These are phyloP conservation scores for Cytospora chrysosperma DNA, from an alignment of 2,329 filamentous ascomycete genomes.

Conservation along the genomic window DNA sequence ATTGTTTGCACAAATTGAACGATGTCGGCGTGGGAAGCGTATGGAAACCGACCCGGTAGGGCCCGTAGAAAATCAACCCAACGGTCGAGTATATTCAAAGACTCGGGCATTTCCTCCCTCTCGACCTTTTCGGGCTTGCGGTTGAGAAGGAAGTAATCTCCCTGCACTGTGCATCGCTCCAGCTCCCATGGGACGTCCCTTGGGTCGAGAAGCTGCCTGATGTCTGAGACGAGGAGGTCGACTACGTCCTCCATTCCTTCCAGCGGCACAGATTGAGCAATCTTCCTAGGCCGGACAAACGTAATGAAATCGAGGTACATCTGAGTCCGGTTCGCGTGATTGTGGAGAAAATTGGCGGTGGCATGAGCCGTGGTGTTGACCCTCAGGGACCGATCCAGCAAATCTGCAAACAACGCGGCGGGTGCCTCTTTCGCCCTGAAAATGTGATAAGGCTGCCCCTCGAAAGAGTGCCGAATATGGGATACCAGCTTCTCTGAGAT, in stretches of 20 bases:
- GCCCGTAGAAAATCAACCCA: conserved; percentile 73
- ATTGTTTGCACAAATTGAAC: conserved; percentile 75
- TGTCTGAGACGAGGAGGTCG: conserved; percentile 61
- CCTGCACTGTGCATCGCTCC: conserved; percentile 60
- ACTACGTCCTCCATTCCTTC: conserved; percentile 67
- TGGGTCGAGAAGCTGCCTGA: conserved; percentile 70
- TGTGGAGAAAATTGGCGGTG: conserved; percentile 87
- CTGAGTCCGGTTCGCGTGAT: conserved; percentile 83
- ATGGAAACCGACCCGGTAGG: conserved; percentile 69
- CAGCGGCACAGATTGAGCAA: conserved; percentile 62
- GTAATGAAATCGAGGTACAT: conserved; percentile 94
- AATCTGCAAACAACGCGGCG: conserved; percentile 81
- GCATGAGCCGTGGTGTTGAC: conserved; percentile 94
- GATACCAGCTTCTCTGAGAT: conserved; percentile 79
- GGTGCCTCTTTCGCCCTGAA: conserved; percentile 84
- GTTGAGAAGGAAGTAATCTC: conserved; percentile 52
- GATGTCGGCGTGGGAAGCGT: conserved; percentile 69
- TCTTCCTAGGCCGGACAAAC: conserved; percentile 60
- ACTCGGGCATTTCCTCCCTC: conserved; percentile 39
- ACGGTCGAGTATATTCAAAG: conserved; percentile 71
- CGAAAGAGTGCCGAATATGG: conserved; percentile 83
- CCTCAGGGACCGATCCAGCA: conserved; percentile 82
- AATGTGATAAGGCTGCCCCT: conserved; percentile 80
- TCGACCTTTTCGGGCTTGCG: conserved; percentile 42
- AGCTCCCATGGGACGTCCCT: conserved; percentile 64